These are phyloP conservation scores for Pyracantha coccinea DNA, from an alignment of 331 rosid species.

Conservation along the genomic window DNA sequence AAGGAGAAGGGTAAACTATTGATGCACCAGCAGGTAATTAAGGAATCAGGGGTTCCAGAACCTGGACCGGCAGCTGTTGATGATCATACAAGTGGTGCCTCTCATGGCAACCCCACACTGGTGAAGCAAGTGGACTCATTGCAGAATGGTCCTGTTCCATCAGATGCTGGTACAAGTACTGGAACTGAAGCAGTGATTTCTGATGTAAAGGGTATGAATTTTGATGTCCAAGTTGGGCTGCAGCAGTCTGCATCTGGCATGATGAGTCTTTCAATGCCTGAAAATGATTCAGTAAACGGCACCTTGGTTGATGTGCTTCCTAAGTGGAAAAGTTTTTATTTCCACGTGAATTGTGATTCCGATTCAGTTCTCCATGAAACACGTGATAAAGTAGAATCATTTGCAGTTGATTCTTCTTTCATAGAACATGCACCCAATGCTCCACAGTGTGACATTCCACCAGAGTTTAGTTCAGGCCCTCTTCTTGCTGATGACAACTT, in stretches of 20 bases:
- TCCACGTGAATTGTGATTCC: conserved; percentile 7
- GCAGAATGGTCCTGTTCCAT: conserved; percentile 12
- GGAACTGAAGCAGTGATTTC: conserved; percentile 15
- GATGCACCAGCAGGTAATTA: conserved; percentile 9
- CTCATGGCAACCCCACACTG: conserved; percentile 1
- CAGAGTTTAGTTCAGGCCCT: conserved; percentile 20
- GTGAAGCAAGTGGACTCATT: conserved; percentile 4
- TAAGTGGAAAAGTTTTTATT: conserved; percentile 15
- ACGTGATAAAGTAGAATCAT: conserved; percentile 10
- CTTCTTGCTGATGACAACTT: conserved; percentile 14
- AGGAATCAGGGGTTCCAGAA: conserved; percentile 1
- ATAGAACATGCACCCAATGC: conserved; percentile 6
- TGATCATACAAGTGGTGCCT: conserved; percentile 6
- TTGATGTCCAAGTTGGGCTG: conserved; percentile 1
- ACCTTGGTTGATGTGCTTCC: background rate
- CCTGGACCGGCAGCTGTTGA: conserved; percentile 14
- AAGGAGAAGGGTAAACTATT: conserved; percentile 16
- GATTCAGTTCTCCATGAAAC: background rate
- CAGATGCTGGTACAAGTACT: conserved; percentile 10
- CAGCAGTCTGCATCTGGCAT: conserved; percentile 4
- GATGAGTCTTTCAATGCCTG: background rate
- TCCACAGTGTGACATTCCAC: background rate
- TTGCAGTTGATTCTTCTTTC: background rate
- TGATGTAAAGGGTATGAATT: conserved; percentile 9
- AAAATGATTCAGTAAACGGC: conserved; percentile 11